Evolutionary conservation across 2,329 filamentous ascomycete genomes (phyloP).

Genomic region (Microcyclospora tardicrescens): DNA sequence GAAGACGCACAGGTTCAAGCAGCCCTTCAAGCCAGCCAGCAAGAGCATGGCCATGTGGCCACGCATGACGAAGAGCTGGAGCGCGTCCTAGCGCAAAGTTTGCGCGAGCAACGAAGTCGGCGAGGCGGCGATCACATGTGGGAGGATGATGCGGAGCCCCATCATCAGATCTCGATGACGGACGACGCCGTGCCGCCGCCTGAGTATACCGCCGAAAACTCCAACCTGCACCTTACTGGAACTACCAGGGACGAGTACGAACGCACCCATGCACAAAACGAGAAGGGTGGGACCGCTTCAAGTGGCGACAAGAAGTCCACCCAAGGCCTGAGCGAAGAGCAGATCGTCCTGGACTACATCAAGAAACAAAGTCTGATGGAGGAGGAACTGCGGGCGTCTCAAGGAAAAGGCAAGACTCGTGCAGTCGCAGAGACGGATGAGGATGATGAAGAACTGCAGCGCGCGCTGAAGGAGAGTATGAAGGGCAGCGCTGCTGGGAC

Average conservation of each 20-base stretch:
- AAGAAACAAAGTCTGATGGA: conserved; percentile 65
- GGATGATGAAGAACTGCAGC: conserved; percentile 39
- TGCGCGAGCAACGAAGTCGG: conserved; percentile 28
- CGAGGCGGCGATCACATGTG: conserved; percentile 7
- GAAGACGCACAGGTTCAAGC: conserved; percentile 27
- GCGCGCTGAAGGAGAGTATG: conserved; percentile 45
- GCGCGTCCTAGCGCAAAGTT: conserved; percentile 31
- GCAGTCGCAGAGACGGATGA: conserved; percentile 6
- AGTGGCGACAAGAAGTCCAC: conserved; percentile 13
- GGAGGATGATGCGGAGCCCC: conserved; percentile 14
- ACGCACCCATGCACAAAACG: conserved; percentile 1
- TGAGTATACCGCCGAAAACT: conserved; percentile 5
- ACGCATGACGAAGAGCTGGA: conserved; percentile 28
- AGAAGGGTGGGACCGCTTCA: not conserved
- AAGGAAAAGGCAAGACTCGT: conserved; percentile 3
- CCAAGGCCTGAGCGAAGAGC: conserved; percentile 47
- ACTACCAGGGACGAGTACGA: conserved; percentile 16
- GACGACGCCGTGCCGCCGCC: conserved; percentile 5
- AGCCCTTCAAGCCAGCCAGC: conserved; percentile 38
- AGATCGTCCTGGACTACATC: conserved; percentile 62
- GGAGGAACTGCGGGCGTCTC: conserved; percentile 36
- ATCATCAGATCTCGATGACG: conserved; percentile 4
- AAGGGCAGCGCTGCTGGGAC: conserved; percentile 19
- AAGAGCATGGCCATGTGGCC: conserved; percentile 18
- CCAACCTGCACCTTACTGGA: conserved; percentile 3